Percentiles rank a stretch among this genome's conserved stretches.
Conservation (phyloP, 2,329 filamentous ascomycete species). For the Periconia digitata region DNA sequence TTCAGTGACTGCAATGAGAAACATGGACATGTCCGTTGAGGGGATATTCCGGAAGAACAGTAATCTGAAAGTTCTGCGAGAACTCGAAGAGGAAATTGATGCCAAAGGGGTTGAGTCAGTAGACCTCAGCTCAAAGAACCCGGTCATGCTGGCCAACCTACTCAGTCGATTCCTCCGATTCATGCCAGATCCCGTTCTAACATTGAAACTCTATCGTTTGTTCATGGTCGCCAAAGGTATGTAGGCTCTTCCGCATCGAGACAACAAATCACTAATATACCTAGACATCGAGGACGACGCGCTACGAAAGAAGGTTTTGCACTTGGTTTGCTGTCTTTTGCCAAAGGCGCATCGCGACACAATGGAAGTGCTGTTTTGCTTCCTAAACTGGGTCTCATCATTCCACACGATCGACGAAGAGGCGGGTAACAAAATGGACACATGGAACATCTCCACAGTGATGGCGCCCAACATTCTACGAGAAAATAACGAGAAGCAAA, state of each 20-base stretch:
- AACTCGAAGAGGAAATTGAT: slow-evolving; percentile 84
- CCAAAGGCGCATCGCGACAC: slow-evolving; percentile 92
- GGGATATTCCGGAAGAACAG: slow-evolving; percentile 99
- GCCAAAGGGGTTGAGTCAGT: slow-evolving; percentile 80
- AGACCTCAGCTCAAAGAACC: slow-evolving; percentile 83
- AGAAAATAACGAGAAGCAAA: slow-evolving; percentile 56
- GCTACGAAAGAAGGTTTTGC: slow-evolving; percentile 79
- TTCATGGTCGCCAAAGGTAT: slow-evolving; percentile 85
- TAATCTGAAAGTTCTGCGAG: slow-evolving; percentile 91
- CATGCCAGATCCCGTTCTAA: slow-evolving; percentile 90
- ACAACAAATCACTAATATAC: slow-evolving; percentile 15
- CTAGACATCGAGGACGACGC: slow-evolving; percentile 76
- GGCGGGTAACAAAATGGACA: slow-evolving; percentile 97
- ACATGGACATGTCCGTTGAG: slow-evolving; percentile 98
- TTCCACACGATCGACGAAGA: slow-evolving; percentile 98
- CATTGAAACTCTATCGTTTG: slow-evolving; percentile 88
- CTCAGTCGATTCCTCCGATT: slow-evolving; percentile 95
- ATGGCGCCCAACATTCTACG: slow-evolving; percentile 95
- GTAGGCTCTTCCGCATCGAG: too few species aligned
- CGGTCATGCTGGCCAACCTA: slow-evolving; percentile 90
- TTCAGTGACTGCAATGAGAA: slow-evolving; percentile 89
- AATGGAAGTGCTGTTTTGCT: slow-evolving; percentile 91
- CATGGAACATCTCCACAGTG: slow-evolving; percentile 94
- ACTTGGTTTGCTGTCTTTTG: slow-evolving; percentile 87
- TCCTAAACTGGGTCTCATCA: slow-evolving; percentile 95